Evolutionary conservation across 257 asterid species (phyloP).

Genomic region (Apocynum venetum): DNA sequence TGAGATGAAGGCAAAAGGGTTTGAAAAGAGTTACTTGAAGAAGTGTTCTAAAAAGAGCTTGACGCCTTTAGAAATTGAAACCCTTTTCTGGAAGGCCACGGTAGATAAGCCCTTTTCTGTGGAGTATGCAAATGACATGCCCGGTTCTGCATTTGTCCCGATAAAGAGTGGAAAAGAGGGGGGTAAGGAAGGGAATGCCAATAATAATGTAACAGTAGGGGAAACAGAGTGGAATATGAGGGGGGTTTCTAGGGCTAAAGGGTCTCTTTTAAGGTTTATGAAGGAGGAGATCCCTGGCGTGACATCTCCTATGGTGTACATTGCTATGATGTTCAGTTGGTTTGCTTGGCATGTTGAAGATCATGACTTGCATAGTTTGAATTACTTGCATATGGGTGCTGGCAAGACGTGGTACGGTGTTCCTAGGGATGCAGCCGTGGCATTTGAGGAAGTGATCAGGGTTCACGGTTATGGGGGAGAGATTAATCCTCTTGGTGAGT

Average conservation of each 20-base stretch:
- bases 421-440: conserved; percentile 88
- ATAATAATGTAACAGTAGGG: conserved; percentile 44
- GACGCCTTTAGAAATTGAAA: conserved; percentile 62
- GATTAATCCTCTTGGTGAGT: conserved; percentile 90
- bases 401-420: conserved; percentile 99
- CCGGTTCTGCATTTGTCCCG: conserved; percentile 86
- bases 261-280: conserved; percentile 88
- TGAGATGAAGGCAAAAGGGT: conserved; percentile 73
- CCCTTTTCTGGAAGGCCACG: conserved; percentile 92
- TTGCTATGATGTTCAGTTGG: conserved; percentile 99
- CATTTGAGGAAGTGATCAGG: conserved; percentile 90
- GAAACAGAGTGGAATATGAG: conserved; percentile 99
- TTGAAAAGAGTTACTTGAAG: conserved; percentile 71
- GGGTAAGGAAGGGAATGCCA: conserved; percentile 19
- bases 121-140: conserved; percentile 98
- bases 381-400: conserved; percentile 83
- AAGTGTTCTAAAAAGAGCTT: conserved; percentile 49
- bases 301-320: conserved; percentile 96
- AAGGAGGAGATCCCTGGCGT: conserved; percentile 99
- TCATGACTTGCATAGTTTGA: conserved; percentile 99
- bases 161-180: conserved; percentile 39
- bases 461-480: conserved; percentile 97
- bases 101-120: conserved; percentile 91
- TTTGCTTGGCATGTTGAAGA: conserved; percentile 99
- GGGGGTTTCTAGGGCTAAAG: conserved; percentile 78